Conservation (phyloP, 805 yeast genomes). For the Ogataea pini region DNA sequence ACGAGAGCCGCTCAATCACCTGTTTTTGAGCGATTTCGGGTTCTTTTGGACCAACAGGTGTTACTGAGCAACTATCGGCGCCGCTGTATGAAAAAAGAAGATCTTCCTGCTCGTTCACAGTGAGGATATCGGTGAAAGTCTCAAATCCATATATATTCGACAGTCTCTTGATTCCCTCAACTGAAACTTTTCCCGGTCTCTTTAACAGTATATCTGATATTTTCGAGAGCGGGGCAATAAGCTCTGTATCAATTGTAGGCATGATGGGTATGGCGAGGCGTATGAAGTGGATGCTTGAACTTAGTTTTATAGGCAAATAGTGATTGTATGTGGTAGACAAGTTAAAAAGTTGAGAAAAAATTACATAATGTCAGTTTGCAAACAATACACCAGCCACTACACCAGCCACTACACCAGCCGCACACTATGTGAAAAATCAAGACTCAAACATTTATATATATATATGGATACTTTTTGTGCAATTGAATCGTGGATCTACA, state of each 20-base stretch:
- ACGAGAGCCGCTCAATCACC: slow-evolving; percentile 31
- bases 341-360: too few relatives aligned
- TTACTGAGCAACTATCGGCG: slow-evolving; percentile 19
- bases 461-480: neutral
- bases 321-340: too few relatives aligned
- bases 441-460: neutral
- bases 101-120: slow-evolving; percentile 38
- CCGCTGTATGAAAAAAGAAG: slow-evolving; percentile 27
- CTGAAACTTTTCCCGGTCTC: slow-evolving; percentile 38
- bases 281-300: too few relatives aligned
- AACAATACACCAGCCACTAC: neutral
- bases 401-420: neutral
- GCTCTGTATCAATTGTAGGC: slow-evolving; percentile 38
- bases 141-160: slow-evolving; percentile 41
- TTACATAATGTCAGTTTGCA: too few relatives aligned
- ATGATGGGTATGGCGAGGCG: slow-evolving; percentile 12
- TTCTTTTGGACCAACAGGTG: slow-evolving; percentile 16
- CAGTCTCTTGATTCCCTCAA: slow-evolving; percentile 36
- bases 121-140: slow-evolving; percentile 36
- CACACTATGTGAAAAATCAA: neutral
- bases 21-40: slow-evolving; percentile 2
- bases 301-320: too few relatives aligned
- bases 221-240: slow-evolving; percentile 34
- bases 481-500: slow-evolving; percentile 10
- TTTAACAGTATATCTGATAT: slow-evolving; percentile 36